phyloP scores from a whole-genome alignment of 768 basidiomycete species.

The Tulasnella calospora region DNA sequence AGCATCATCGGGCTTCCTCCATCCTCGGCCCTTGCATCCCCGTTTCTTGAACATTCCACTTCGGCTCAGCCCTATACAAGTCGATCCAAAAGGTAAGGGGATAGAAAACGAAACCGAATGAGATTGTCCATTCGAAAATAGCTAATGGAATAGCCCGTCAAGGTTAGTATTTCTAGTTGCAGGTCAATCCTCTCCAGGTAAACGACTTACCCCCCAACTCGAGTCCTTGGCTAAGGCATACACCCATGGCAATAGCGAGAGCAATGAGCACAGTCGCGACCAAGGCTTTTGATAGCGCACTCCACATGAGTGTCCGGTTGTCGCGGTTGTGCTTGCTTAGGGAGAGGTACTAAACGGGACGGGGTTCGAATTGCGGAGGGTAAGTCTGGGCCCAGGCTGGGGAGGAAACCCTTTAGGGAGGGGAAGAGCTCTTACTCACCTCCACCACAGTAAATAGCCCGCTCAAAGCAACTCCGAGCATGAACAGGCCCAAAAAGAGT shows the following conservation, averaged over 20 bases:
- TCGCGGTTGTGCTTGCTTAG: slow-evolving; percentile 53
- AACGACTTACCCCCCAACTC: not conserved
- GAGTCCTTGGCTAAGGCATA: slow-evolving; percentile 41
- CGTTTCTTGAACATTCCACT: not conserved
- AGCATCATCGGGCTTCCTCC: not conserved
- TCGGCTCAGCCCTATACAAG: slow-evolving; percentile 36
- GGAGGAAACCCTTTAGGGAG: no score
- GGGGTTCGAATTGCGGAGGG: no score
- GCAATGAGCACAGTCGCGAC: slow-evolving; percentile 56
- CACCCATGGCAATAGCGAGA: slow-evolving; percentile 59
- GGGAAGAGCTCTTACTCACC: slow-evolving; percentile 37
- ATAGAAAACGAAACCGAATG: slow-evolving; percentile 68
- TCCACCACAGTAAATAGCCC: slow-evolving; percentile 71
- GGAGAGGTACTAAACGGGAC: slow-evolving; percentile 54
- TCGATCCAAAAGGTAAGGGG: slow-evolving; percentile 69
- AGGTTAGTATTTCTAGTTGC: not conserved
- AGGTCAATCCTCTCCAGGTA: no score
- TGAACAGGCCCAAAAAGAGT: slow-evolving; percentile 64
- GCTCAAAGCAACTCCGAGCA: slow-evolving; percentile 63
- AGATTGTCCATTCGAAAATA: slow-evolving; percentile 70
- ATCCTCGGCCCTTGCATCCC: not conserved
- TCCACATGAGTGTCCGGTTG: slow-evolving; percentile 40
- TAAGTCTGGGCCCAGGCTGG: no score
- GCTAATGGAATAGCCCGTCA: slow-evolving; percentile 37
- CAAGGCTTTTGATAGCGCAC: slow-evolving; percentile 57